Base-by-base conservation (phyloP, 192 early-diverging fungal species). In the Chytriomyces sp. region DNA sequence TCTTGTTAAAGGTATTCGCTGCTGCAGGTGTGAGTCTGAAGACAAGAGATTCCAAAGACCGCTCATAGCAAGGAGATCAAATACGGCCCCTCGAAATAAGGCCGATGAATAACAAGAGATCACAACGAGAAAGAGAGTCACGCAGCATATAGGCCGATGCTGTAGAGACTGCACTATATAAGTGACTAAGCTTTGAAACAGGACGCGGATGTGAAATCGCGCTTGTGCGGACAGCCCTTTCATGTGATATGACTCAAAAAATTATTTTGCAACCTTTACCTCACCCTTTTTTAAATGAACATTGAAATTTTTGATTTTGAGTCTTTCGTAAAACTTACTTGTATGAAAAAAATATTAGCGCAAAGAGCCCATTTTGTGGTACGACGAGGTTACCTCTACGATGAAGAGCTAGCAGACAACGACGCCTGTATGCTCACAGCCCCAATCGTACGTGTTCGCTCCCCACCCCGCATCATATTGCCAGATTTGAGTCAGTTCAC, bases 341-440 rank as follows among this genome's bases (percentile, higher is more conserved):
- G n/a, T n/a, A n/a, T n/a, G n/a, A n/a, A n/a, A n/a, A n/a, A n/a
- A n/a, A n/a, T n/a, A n/a, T 14, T 90, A 81, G 65, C 55, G 75
- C 28, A 88, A 81, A 12, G 96, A 99, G 55, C 91, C 91, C 0
- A 99, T 99, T 37, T 74, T 95, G 49, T 96, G 94, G 74, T 99
- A 93, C 74, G 96, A 96, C 77, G 94, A 99, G 68, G 88, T 94
- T 56, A 87, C 0, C 81, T 99, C 52, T 99, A 89, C 73, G 97
- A 99, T 73, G 97, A 99, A 72, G 97, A 99, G 76, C 80, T 99
- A 59, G 93, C 90, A 26, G 97, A 99, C 70, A 98, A 98, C 75
- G 97, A 96, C 30, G 88, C 89, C 0, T 91, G 93, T 12, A 82
- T 93, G 58, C 77, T 96, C 33, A 86, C 83, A 1, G 90, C 89